Percentiles rank a stretch among this genome's conserved stretches.
Evolutionary conservation across 2,329 filamentous ascomycete species (phyloP).

Genomic region (Hymenoscyphus linearis): DNA sequence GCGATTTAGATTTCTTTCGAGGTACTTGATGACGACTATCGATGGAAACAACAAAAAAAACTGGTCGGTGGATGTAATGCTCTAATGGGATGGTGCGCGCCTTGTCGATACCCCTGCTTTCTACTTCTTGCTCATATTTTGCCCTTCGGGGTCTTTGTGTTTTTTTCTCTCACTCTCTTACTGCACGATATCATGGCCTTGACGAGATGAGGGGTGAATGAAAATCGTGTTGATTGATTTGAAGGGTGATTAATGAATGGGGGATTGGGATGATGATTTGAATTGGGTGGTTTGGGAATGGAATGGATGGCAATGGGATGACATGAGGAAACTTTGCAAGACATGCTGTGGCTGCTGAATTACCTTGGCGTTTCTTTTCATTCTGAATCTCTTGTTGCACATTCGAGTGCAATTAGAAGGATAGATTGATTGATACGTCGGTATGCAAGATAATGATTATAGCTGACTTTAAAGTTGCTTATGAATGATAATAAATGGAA

Average conservation of each 20-base stretch:
- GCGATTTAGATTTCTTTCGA: conserved; percentile 17
- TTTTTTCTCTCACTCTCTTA: conserved; percentile 12
- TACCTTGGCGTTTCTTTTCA: no score
- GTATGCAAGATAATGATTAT: neutral
- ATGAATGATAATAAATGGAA: neutral
- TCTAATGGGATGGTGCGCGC: conserved; percentile 9
- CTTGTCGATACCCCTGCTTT: conserved; percentile 25
- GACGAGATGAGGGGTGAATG: conserved; percentile 4
- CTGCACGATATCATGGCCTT: conserved; percentile 20
- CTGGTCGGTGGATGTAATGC: conserved; percentile 5
- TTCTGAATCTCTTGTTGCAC: neutral
- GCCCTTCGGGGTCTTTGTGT: conserved; percentile 10
- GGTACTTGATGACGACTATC: conserved; percentile 8
- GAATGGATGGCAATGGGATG: neutral
- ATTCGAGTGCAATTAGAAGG: neutral
- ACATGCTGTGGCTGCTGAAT: neutral
- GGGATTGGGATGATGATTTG: neutral
- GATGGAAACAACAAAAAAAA: conserved; percentile 9
- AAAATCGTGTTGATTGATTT: no score
- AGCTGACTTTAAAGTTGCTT: conserved; percentile 1
- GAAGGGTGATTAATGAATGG: neutral
- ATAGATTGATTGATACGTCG: neutral
- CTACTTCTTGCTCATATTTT: conserved; percentile 27
- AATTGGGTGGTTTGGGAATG: no score
- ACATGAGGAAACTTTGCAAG: neutral